Base-by-base conservation (phyloP, 1,284 basidiomycete species). In the Ganoderma resinaceum region DNA sequence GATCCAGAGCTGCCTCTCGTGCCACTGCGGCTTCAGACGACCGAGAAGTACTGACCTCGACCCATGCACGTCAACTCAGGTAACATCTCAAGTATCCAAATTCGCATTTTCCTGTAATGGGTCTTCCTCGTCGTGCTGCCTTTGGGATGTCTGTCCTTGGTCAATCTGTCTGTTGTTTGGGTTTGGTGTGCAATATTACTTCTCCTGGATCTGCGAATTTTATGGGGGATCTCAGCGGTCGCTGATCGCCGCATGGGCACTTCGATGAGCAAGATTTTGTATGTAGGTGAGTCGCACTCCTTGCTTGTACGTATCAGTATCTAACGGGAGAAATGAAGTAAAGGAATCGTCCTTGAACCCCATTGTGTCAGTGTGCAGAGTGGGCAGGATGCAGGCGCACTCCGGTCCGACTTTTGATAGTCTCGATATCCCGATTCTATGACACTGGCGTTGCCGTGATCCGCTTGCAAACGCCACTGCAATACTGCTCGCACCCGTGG, bases 401-500 rank as follows among this genome's bases (percentile, higher is more conserved):
- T 42, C 40, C 40, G 16, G 18, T 16, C 40, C 18, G 20, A 42
- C 16, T 42, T 42, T 38, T 7, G 2, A 38, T 0, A 38, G 37
- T 12, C 4, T 38, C 37, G 37, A 12, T 4, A 38, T 38, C 4
- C 1, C 35, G 9, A 6, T 8, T 20, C 16, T 42, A 42, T 42
- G 40, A 6, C 43, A 46, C 43, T 3, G 3, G 43, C 9, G 43
- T 46, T 6, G 20, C 20, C 20, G 43, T 46, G 18, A 46, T 18
- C 7, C 43, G 43, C n/a, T 46, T 3, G 43, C n/a, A 46, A 69
- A 31, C 14, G 73, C 74, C 6, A 76, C 69, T 18, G 74, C 61
- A 2, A 74, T 40, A 38, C 75, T 76, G 2, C 67, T 65, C 23
- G 70, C 40, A 14, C 70, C 71, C 1, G 74, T 71, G 5, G 71